Conservation (phyloP, 2,329 filamentous ascomycete species). For the Cordyceps farinosa region DNA sequence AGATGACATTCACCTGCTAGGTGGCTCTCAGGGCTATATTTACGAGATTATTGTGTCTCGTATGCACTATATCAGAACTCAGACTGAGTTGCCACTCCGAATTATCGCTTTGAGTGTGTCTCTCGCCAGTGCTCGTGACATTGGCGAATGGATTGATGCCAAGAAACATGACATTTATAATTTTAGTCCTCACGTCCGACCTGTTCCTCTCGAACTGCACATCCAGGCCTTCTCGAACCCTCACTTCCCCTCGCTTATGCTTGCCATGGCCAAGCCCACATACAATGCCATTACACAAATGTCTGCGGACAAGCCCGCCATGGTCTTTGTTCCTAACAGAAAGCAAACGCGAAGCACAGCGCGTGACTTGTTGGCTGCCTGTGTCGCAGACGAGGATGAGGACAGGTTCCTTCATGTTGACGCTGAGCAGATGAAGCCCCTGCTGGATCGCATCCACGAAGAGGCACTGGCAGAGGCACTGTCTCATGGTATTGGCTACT, state of each 20-base stretch:
- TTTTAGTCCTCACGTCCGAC: slow-evolving; percentile 88
- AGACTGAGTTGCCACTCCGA: slow-evolving; percentile 78
- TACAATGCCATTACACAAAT: slow-evolving; percentile 86
- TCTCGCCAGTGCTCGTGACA: slow-evolving; percentile 84
- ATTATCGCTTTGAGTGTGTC: slow-evolving; percentile 90
- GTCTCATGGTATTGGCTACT: slow-evolving; percentile 93
- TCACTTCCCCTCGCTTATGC: slow-evolving; percentile 96
- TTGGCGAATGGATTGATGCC: slow-evolving; percentile 97
- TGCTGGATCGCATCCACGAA: slow-evolving; percentile 81
- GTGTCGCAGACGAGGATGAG: slow-evolving; percentile 83
- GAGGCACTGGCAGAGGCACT: slow-evolving; percentile 83
- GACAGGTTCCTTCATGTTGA: slow-evolving; percentile 89
- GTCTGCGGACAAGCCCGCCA: slow-evolving; percentile 81
- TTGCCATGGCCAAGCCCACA: slow-evolving; percentile 94
- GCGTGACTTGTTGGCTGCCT: slow-evolving; percentile 81
- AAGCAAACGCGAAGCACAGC: slow-evolving; percentile 90
- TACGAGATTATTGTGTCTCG: slow-evolving; percentile 97
- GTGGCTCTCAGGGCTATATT: slow-evolving; percentile 78
- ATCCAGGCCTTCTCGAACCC: slow-evolving; percentile 94
- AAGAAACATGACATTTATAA: slow-evolving; percentile 99
- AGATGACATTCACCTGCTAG: slow-evolving; percentile 91
- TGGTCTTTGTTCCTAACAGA: slow-evolving; percentile 87
- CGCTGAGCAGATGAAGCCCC: slow-evolving; percentile 73
- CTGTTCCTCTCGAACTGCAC: slow-evolving; percentile 86
- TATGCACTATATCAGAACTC: slow-evolving; percentile 92